These are phyloP conservation scores for Stemphylium beticola DNA, from an alignment of 2,329 filamentous ascomycete genomes.

Conservation along the genomic window DNA sequence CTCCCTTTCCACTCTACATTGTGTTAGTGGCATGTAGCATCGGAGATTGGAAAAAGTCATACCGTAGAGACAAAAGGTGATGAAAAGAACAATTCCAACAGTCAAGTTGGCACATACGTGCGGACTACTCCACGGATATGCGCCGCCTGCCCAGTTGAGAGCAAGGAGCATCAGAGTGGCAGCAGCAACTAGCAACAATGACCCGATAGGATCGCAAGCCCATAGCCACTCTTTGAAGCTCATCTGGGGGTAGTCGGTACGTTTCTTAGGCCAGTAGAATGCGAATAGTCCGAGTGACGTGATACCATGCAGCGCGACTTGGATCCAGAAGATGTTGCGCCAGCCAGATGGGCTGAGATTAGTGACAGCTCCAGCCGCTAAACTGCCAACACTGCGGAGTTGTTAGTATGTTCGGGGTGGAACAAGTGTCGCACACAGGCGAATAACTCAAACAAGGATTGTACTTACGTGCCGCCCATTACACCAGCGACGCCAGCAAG, in stretches of 20 bases:
- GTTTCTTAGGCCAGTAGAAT: conserved; percentile 43
- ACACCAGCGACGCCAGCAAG: conserved; percentile 59
- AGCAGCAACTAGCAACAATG: conserved; percentile 30
- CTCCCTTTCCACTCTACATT: conserved; percentile 62
- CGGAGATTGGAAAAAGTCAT: neutral
- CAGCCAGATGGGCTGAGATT: conserved; percentile 57
- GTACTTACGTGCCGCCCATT: conserved; percentile 59
- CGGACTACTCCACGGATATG: conserved; percentile 31
- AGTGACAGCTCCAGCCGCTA: conserved; percentile 61
- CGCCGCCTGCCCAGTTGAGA: conserved; percentile 41
- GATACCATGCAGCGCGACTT: conserved; percentile 60
- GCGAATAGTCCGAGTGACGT: conserved; percentile 57
- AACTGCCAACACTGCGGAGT: conserved; percentile 52
- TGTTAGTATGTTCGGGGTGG: neutral
- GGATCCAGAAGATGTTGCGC: conserved; percentile 66
- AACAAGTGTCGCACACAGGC: too few species aligned
- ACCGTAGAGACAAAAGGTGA: conserved; percentile 40
- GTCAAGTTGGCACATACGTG: conserved; percentile 34
- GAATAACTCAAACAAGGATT: neutral
- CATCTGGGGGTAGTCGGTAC: conserved; percentile 34
- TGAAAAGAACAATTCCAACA: conserved; percentile 31
- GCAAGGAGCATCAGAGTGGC: conserved; percentile 38
- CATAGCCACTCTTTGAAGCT: conserved; percentile 32
- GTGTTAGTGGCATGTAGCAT: neutral
- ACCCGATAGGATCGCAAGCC: conserved; percentile 42